These are phyloP conservation scores for Septoria linicola DNA, from an alignment of 2,329 filamentous ascomycete genomes.

Conservation along the genomic window DNA sequence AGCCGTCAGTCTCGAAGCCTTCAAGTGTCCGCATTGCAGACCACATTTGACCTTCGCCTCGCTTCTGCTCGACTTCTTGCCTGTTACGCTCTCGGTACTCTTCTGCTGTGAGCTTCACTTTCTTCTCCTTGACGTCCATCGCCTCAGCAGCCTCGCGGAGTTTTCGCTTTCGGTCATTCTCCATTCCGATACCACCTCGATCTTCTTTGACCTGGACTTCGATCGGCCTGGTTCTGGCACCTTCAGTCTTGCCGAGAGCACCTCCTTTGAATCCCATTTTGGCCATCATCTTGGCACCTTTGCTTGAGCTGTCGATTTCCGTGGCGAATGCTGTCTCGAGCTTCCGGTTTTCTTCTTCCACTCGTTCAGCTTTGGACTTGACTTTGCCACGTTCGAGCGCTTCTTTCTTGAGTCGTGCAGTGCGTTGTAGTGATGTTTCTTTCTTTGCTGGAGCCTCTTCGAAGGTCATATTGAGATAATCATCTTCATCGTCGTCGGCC, in stretches of 20 bases:
- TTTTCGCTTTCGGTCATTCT: constrained; percentile 79
- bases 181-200: constrained; percentile 78
- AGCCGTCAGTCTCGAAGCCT: constrained; percentile 62
- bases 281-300: constrained; percentile 94
- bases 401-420: constrained; percentile 54
- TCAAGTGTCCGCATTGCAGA: constrained; percentile 83
- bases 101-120: constrained; percentile 61
- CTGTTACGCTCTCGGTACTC: constrained; percentile 73
- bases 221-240: constrained; percentile 68
- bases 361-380: constrained; percentile 80
- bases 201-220: constrained; percentile 74
- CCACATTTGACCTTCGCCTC: constrained; percentile 66
- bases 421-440: constrained; percentile 64
- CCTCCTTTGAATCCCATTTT: constrained; percentile 86
- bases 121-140: constrained; percentile 54
- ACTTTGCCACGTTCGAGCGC: constrained; percentile 61
- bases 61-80: constrained; percentile 66
- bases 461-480: constrained; percentile 97
- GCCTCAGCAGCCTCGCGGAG: constrained; percentile 55
- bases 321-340: constrained; percentile 76
- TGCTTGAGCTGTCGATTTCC: constrained; percentile 69
- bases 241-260: constrained; percentile 64
- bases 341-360: constrained; percentile 67
- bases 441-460: constrained; percentile 56
- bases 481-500: constrained; percentile 70